These are phyloP conservation scores for Aurinia saxatilis DNA, from an alignment of 345 rosid species.

Conservation along the genomic window DNA sequence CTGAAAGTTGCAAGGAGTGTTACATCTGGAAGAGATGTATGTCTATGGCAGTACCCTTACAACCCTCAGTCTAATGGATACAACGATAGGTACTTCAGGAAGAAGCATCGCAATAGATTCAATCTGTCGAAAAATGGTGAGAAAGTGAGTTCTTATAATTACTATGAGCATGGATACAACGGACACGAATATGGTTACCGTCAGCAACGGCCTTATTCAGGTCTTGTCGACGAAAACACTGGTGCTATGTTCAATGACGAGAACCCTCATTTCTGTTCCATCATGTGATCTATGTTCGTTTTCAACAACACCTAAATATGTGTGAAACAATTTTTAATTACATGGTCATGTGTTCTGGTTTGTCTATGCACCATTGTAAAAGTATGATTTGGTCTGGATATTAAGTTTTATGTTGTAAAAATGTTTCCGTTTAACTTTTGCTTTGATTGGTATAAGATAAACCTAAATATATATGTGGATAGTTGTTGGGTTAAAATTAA, in stretches of 20 bases:
- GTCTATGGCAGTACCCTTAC: constrained; percentile 67
- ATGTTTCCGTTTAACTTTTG: no score
- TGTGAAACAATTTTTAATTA: background rate
- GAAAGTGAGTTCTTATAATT: constrained; percentile 41
- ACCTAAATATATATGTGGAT: no score
- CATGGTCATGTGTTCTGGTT: background rate
- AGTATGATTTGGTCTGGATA: background rate
- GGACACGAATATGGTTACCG: constrained; percentile 39
- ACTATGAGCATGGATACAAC: constrained; percentile 41
- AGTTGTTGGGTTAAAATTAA: no score
- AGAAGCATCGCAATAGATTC: background rate
- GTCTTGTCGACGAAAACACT: constrained; percentile 32
- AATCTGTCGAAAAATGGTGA: constrained; percentile 19
- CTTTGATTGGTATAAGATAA: no score
- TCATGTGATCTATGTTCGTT: constrained; percentile 34
- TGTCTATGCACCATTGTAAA: constrained; percentile 7
- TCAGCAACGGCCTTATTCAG: constrained; percentile 33
- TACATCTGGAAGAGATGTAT: constrained; percentile 48
- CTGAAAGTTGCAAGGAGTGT: constrained; percentile 47
- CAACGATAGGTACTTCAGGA: constrained; percentile 12
- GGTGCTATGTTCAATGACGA: constrained; percentile 61
- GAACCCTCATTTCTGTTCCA: constrained; percentile 68
- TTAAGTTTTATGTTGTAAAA: no score
- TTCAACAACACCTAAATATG: background rate
- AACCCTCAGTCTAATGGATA: constrained; percentile 40